Evolutionary conservation across 768 basidiomycete species (phyloP), one percentile per base, ranked within the genome.

Genomic region (Imleria badia): DNA sequence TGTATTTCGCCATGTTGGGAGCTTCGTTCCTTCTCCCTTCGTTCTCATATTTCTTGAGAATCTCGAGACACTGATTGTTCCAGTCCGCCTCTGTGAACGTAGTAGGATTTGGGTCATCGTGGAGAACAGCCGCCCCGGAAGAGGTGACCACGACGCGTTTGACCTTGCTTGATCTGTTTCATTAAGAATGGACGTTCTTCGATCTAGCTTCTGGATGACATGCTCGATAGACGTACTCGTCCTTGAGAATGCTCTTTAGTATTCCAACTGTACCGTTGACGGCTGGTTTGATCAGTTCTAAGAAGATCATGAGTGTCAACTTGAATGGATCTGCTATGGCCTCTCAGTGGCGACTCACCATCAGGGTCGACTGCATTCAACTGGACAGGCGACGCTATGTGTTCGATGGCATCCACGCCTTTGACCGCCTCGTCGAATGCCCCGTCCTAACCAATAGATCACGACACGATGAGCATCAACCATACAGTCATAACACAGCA

Each of bases 391-490:
- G 87, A 88, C 0, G 87, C 87, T 5, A 77, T 82, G 62, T 90
- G 89, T 35, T 74, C 78, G 47, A 94, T 81, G 0, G 79, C 91
- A 54, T 89, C 84, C 9, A 92, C 83, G 1, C 79, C 89, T 66
- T 84, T 81, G 54, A 92, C 86, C 1, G 84, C 89, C 48, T 89
- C 83, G 65, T 93, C 89, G 57, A 91, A 94, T 1, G 85, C 87
- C 8, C 81, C 82, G 4, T 78, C 78, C 83, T 85, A 33, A 19
- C 26, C 17, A 41, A 43, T 17, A 14, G 1, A n/a, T 0, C 33
- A 23, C 1, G 15, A 31, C 6, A 20, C 4, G 33, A 45, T 48
- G 2, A 58, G 34, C 10, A 51, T 8, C 15, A 14, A 6, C 6
- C 0, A 11, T 35, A 26, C 26, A 6, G 6, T 26, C 26, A 26